Base-by-base conservation (phyloP, 805 yeast species). In the Wickerhamiella occidentalis region DNA sequence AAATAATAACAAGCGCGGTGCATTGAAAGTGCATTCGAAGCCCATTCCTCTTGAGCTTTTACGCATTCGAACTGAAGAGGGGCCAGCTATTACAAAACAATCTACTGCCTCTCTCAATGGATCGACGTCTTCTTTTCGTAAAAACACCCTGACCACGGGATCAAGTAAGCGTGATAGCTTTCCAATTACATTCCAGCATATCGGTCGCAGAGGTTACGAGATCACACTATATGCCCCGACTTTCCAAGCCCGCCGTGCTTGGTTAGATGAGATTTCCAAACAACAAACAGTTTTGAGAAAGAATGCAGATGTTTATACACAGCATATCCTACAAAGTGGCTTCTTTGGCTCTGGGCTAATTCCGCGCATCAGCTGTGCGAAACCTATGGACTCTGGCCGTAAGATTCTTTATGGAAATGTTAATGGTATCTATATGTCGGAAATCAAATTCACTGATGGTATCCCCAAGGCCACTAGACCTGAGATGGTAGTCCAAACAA, bases 331-430 rank as follows among this genome's bases (percentile, higher is more conserved):
- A 49, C 84, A 82, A 55, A 80, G 85, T 21, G 73, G 82, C 53
- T 78, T 78, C 59, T 88, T 88, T 64, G 86, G 79, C 55, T 77
- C 79, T 45, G 70, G 72, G 18, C 79, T 88, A 61, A 29, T 45
- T 7, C 33, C 41, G 3, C 77, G 82, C 53, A 84, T 90, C 58
- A 87, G 85, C 61, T 87, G 96, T 69, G 90, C 87, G 25, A 87
- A 84, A 36, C 94, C 96, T 29, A 82, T 85, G 64, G 95, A 92
- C 61, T 96, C 96, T 48, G 97, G 97, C 18, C 76, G 94, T 55
- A 85, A 88, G 61, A 68, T 88, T 55, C 64, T 92, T 30, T 88
- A 85, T 60, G 97, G 97, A 40, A 87, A 97, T 0, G 95, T 86
- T 61, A 74, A 82, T 0, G 97, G 98, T 4, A 79, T 92, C 2